Percentiles rank a stretch among this genome's conserved stretches.
Conservation (phyloP, 1,284 basidiomycete species). For the Naganishia albida region DNA sequence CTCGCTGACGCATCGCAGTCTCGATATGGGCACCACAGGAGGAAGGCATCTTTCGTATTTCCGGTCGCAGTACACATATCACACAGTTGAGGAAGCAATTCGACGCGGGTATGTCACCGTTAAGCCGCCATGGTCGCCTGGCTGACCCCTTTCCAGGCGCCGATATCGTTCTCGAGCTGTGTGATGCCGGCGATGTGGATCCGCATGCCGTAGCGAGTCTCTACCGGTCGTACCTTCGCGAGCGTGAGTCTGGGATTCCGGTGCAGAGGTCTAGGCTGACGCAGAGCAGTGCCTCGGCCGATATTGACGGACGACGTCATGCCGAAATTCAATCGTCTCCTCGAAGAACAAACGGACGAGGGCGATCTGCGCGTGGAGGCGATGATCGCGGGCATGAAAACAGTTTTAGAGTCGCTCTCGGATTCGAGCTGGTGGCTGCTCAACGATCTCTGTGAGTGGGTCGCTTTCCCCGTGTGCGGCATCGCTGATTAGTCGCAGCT, state of each 20-base stretch:
- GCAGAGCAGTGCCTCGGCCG: slow-evolving; percentile 69
- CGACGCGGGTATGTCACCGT: slow-evolving; percentile 67
- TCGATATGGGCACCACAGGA: slow-evolving; percentile 53
- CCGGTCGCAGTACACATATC: slow-evolving; percentile 62
- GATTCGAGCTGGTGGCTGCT: slow-evolving; percentile 53
- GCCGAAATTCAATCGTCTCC: slow-evolving; percentile 37
- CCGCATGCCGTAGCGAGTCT: slow-evolving; percentile 85
- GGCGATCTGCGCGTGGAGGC: neutral
- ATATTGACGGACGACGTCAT: slow-evolving; percentile 78
- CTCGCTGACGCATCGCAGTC: slow-evolving; percentile 39
- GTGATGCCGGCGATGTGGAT: slow-evolving; percentile 77
- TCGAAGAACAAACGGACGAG: slow-evolving; percentile 6
- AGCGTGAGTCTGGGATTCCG: slow-evolving; percentile 48
- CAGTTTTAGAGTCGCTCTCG: slow-evolving; percentile 29
- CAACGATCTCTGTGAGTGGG: slow-evolving; percentile 46
- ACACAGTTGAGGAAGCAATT: slow-evolving; percentile 74
- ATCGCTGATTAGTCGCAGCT: slow-evolving; percentile 27
- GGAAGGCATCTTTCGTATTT: slow-evolving; percentile 55
- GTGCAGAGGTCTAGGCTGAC: neutral
- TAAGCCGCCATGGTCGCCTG: neutral
- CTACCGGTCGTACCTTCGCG: slow-evolving; percentile 58
- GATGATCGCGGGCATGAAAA: slow-evolving; percentile 4
- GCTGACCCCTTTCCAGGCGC: slow-evolving; percentile 60
- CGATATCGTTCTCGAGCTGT: slow-evolving; percentile 75
- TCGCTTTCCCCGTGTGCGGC: neutral